Evolutionary conservation across 2,329 filamentous ascomycete species (phyloP), one percentile per base, ranked within the genome.

Genomic region (Stagonosporopsis chrysanthemi): DNA sequence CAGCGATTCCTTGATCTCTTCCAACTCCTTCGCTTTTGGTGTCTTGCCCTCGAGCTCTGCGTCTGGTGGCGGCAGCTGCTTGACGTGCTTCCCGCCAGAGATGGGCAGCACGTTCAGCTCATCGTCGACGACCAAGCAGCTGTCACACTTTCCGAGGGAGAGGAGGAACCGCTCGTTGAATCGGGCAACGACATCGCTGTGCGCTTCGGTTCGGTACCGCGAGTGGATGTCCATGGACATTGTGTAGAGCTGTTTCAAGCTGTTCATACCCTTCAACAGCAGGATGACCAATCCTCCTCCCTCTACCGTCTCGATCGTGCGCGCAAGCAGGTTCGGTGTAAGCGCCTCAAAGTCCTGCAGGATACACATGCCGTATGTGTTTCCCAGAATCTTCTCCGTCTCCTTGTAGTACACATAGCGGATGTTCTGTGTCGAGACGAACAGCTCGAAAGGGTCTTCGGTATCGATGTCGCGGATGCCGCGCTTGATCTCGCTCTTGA

Each of bases 361-460:
- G 64, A 99, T 96, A 76, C 92, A 97, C 91, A 97, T 97, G 74
- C 94, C 94, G 74, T 95, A 99, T 40, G 95, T 99, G 77, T 98
- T 96, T 75, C 95, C 95, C 54, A 98, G 80, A 73, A 99, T 97
- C 83, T 97, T 98, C 72, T 99, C 95, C 26, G 95, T 98, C 81
- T 99, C 95, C 80, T 99, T 99, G 83, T 99, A 99, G 84, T 97
- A 99, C 56, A 95, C 92, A 85, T 99, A 99, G 77, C 95, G 90
- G 75, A 99, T 97, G 78, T 97, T 92, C 81, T 98, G 91, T 55
- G 97, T 88, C 56, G 92, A 95, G 69, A 98, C 90, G 79, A 98
- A 99, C 52, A 98, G 86, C 80, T 99, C 95, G 81, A 99, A 99
- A 0, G 95, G 90, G 75, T 99, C 95, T 75, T 96, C 92, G 52